Percentiles rank a stretch among this genome's conserved stretches.
Evolutionary conservation across 352 stramenopile genomes (phyloP).

Genomic region (Phytophthora fragariaefolia): DNA sequence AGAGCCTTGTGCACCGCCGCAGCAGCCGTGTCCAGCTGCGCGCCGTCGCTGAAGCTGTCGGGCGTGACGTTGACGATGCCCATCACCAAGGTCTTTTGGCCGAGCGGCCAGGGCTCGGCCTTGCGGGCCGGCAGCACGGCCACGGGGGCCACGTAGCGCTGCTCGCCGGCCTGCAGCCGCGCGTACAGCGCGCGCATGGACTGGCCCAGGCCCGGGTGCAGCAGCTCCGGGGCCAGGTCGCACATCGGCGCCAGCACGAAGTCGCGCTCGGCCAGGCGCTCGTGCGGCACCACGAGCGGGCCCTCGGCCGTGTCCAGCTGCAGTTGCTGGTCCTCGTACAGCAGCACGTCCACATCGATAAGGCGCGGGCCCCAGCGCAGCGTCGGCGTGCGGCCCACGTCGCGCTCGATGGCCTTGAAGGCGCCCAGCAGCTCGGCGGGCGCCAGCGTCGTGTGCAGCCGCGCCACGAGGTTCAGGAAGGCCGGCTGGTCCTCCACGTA

Average conservation of each 20-base stretch:
- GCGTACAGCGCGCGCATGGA: constrained; percentile 79
- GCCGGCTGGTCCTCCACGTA: constrained; percentile 95
- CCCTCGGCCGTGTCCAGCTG: constrained; percentile 68
- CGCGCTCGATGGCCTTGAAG: constrained; percentile 91
- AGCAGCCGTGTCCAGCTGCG: constrained; percentile 49
- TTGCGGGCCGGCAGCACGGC: constrained; percentile 64
- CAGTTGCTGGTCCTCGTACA: constrained; percentile 87
- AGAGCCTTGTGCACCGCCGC: constrained; percentile 85
- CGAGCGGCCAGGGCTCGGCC: constrained; percentile 46
- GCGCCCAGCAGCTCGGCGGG: constrained; percentile 80
- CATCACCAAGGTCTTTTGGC: constrained; percentile 93
- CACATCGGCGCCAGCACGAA: constrained; percentile 97
- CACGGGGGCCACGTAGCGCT: constrained; percentile 49
- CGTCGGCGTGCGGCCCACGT: constrained; percentile 85
- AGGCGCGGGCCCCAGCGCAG: constrained; percentile 91
- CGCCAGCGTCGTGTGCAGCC: constrained; percentile 83
- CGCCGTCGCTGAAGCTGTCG: constrained; percentile 95
- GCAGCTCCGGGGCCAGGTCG: constrained; percentile 89
- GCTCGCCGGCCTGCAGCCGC: constrained; percentile 32
- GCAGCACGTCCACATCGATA: constrained; percentile 97
- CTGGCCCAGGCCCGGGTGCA: constrained; percentile 80
- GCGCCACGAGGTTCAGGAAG: constrained; percentile 95
- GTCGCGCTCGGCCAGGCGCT: constrained; percentile 93
- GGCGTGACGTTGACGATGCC: constrained; percentile 99
- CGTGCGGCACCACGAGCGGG: constrained; percentile 94